A percentile compares a stretch with the other conserved stretches of the same genome.
Evolutionary conservation across 805 yeast genomes (phyloP).

Genomic region (Saturnispora zaruensis): DNA sequence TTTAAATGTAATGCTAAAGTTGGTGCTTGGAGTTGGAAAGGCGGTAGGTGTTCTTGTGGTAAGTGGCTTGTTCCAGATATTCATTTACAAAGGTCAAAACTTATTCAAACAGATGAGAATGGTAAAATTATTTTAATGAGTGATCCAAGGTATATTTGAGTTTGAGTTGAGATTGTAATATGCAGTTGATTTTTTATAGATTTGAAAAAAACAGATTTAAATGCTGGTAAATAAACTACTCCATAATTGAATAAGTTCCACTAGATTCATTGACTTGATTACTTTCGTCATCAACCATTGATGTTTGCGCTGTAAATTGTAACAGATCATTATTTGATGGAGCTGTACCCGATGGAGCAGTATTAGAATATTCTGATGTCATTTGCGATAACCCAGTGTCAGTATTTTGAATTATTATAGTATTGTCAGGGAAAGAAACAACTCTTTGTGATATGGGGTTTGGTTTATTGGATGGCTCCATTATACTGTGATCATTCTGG

Average conservation of each 20-base stretch:
- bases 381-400: constrained; percentile 1
- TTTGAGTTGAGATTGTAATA: background rate
- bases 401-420: constrained; percentile 2
- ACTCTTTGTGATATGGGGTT: background rate
- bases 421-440: constrained; percentile 9
- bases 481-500: constrained; percentile 27
- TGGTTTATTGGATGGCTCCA: constrained; percentile 1
- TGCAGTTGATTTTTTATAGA: background rate
- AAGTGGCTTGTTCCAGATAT: constrained; percentile 93
- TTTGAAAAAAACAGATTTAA: background rate
- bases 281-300: constrained; percentile 13
- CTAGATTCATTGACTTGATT: constrained; percentile 12
- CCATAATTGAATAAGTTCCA: constrained; percentile 27
- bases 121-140: constrained; percentile 13
- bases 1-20: constrained; percentile 79
- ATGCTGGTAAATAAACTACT: constrained; percentile 9
- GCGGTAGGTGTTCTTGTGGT: constrained; percentile 90
- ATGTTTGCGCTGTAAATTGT: constrained; percentile 14
- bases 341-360: constrained; percentile 8
- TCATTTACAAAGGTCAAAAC: constrained; percentile 70
- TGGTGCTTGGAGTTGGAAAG: constrained; percentile 93
- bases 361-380: constrained; percentile 6
- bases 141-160: constrained; percentile 12
- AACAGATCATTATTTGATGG: constrained; percentile 5
- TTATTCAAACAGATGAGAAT: constrained; percentile 46